phyloP scores from a whole-genome alignment of 2,329 filamentous ascomycete genomes.

The Keithomyces neogunnii region DNA sequence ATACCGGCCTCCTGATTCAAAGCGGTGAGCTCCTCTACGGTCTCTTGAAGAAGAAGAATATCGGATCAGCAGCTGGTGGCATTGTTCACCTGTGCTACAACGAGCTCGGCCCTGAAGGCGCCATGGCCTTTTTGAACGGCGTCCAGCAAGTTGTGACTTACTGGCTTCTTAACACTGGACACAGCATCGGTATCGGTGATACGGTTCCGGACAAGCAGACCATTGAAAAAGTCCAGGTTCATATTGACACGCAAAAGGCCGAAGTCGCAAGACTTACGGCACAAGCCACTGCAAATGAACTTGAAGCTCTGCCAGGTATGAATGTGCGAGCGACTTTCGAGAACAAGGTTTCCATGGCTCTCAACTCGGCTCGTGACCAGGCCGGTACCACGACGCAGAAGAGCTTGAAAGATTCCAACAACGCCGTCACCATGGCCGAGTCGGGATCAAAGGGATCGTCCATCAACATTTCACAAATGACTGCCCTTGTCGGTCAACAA shows the following conservation, averaged over 20 bases:
- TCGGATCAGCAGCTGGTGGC: slow-evolving; percentile 83
- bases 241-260: slow-evolving; percentile 73
- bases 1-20: slow-evolving; percentile 75
- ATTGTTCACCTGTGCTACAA: slow-evolving; percentile 96
- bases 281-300: slow-evolving; percentile 72
- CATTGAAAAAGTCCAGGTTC: slow-evolving; percentile 73
- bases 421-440: slow-evolving; percentile 90
- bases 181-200: slow-evolving; percentile 97
- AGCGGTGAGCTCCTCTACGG: slow-evolving; percentile 87
- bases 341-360: slow-evolving; percentile 85
- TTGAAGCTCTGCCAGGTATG: slow-evolving; percentile 96
- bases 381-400: slow-evolving; percentile 88
- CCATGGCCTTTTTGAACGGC: slow-evolving; percentile 93
- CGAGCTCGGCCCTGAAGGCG: slow-evolving; percentile 75
- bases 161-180: slow-evolving; percentile 92
- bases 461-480: slow-evolving; percentile 99
- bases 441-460: slow-evolving; percentile 98
- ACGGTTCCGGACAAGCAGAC: slow-evolving; percentile 86
- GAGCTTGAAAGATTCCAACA: slow-evolving; percentile 91
- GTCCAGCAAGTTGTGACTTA: slow-evolving; percentile 93
- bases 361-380: slow-evolving; percentile 94
- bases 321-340: slow-evolving; percentile 98
- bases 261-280: slow-evolving; percentile 70
- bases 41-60: slow-evolving; percentile 84
- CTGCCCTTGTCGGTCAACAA: slow-evolving; percentile 93